A percentile compares a stretch with the other conserved stretches of the same genome.
These are phyloP conservation scores for Podaxis carcinomalis DNA, from an alignment of 768 basidiomycete species.

Conservation along the genomic window DNA sequence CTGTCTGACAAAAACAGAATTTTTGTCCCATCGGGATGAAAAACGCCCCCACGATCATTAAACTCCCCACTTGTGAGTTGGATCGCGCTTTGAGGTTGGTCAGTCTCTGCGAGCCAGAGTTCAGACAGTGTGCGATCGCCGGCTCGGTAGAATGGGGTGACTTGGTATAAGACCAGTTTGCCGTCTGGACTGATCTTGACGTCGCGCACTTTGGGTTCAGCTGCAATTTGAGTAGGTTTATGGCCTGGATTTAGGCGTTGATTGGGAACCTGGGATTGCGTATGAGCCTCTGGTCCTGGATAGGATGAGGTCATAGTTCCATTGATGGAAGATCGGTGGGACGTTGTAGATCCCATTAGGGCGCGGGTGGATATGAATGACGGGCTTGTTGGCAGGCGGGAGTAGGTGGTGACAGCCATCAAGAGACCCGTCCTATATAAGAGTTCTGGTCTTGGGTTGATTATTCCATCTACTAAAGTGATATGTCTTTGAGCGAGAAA, in stretches of 20 bases:
- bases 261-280: slow-evolving; percentile 9
- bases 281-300: neutral
- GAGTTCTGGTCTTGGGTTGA: neutral
- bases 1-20: slow-evolving; percentile 29
- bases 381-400: neutral
- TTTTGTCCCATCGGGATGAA: slow-evolving; percentile 25
- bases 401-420: neutral
- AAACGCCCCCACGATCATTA: slow-evolving; percentile 26
- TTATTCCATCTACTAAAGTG: neutral
- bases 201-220: slow-evolving; percentile 27
- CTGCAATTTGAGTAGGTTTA: slow-evolving; percentile 23
- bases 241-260: slow-evolving; percentile 8
- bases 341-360: slow-evolving; percentile 5
- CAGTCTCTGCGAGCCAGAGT: slow-evolving; percentile 27
- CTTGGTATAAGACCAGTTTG: slow-evolving; percentile 25
- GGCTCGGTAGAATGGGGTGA: slow-evolving; percentile 26
- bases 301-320: slow-evolving; percentile 6
- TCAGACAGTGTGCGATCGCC: slow-evolving; percentile 19
- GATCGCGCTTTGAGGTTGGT: slow-evolving; percentile 22
- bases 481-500: neutral
- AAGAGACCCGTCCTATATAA: neutral
- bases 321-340: slow-evolving; percentile 4
- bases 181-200: slow-evolving; percentile 30
- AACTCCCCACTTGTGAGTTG: slow-evolving; percentile 23
- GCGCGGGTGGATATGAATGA: neutral